Evolutionary conservation across 176 grass and related monocot genomes (phyloP), one percentile per base, ranked within the genome.

Genomic region (Hsuehochloa calcarea): DNA sequence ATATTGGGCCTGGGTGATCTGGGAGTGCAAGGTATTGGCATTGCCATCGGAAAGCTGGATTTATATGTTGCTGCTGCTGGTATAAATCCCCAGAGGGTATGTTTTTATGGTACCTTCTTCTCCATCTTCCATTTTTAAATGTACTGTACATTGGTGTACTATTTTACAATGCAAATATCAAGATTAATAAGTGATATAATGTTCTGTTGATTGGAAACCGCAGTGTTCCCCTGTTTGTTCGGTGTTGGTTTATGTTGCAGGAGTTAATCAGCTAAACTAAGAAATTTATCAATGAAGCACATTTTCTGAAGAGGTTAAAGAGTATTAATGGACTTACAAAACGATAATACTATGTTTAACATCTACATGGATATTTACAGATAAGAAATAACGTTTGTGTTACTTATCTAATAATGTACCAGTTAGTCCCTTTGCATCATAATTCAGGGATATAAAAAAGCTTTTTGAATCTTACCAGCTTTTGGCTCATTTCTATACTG

Each of bases 1-100:
- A 91, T 98, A 88, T 91, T 98, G 86, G 96, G 96, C 82, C 93
- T 98, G 23, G 96, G 96, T 85, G 96, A 98, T 94, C 93, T 98
- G 59, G 96, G 96, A 46, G 93, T 98, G 78, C 96, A 98, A 51
- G 96, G 96, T 89, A 98, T 98, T 75, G 96, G 96, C 49, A 98
- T 98, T 68, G 84, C 93, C 65, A 92, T 98, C 63, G 93, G 96
- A 61, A 98, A 98, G 66, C 80, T 98, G 72, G 96, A 98, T 91
- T 74, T 98, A 54, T 98, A 98, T 85, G 93, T 98, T 89, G 91
- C 93, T 65, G 93, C 93, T 91, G 96, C 93, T 91, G 96, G 93
- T 87, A 98, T 98, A 85, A 98, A 98, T 93, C 96, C 93, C 65
- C 93, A 98, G 79, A 92, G 96, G 91, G 96, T 98, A 94, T 34